Evolutionary conservation across 1,139 yeast genomes (phyloP), one percentile per base, ranked within the genome.

Genomic region (Kluyveromyces sp.): DNA sequence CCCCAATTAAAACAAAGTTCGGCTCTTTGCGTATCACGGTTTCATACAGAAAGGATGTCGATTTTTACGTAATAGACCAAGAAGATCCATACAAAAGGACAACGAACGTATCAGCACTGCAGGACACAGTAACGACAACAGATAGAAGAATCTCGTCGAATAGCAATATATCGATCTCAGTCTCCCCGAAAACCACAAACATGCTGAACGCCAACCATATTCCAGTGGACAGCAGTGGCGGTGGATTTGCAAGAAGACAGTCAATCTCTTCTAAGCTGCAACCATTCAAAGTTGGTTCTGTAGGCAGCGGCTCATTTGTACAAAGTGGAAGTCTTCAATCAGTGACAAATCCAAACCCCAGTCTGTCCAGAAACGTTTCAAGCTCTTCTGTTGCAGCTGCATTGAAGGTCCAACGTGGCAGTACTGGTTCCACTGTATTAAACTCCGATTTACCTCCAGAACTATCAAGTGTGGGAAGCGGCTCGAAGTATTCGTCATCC

Each of bases 11-110:
- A 48, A 87, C 96, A 0, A 79, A 85, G 10, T 69, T 78, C 41
- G 98, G 98, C 0, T 69, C 82, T 2, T 65, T 92, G 43, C 74
- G 79, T 51, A 74, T 87, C 7, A 79, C 94, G 0, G 90, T 87
- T 1, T 84, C 94, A 4, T 90, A 84, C 60, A 74, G 98, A 49
- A 73, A 71, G 37, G 85, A 87, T 58, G 74, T 79, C 50, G 75
- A 78, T 46, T 92, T 90, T 64, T 69, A 74, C 37, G 70, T 87
- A 25, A 77, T 74, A 52, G 90, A 84, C 55, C 77, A 48, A 4
- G 49, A 48, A 25, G 49, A 45, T 6, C 39, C 46, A 21, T 36
- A 45, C 28, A 46, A 42, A 31, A 43, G 46, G 29, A 31, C 35
- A 26, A 41, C 8, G 15, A 32, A 46, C 5, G 34, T 45, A 5